Conservation (phyloP, 2,329 filamentous ascomycete genomes). For the Fusarium torreyae region DNA sequence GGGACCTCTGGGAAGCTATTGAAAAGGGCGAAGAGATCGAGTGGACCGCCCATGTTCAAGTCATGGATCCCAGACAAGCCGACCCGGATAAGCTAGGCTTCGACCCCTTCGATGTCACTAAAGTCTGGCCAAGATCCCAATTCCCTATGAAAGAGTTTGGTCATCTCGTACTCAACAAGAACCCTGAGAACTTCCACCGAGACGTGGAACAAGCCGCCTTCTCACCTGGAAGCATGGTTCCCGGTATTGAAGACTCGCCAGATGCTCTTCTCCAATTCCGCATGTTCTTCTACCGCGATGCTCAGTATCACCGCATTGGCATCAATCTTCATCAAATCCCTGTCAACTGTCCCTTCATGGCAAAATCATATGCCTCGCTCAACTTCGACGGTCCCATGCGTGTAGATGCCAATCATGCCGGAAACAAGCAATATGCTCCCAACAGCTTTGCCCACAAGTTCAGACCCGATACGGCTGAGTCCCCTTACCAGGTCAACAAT, state of each 20-base stretch:
- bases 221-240: constrained; percentile 15
- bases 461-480: constrained; percentile 4
- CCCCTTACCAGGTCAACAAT: constrained; percentile 15
- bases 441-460: constrained; percentile 24
- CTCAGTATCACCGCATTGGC: constrained; percentile 15
- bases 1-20: constrained; percentile 18
- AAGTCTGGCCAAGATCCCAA: constrained; percentile 8
- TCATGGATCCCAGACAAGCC: constrained; percentile 20
- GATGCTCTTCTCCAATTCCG: constrained; percentile 21
- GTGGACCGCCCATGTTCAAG: constrained; percentile 11
- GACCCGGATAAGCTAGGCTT: constrained; percentile 14
- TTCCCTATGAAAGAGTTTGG: constrained; percentile 21
- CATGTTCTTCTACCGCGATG: constrained; percentile 24
- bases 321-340: constrained; percentile 14
- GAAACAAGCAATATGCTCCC: constrained; percentile 7
- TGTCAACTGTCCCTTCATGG: constrained; percentile 18
- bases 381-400: constrained; percentile 14
- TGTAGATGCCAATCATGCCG: constrained; percentile 9
- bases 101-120: constrained; percentile 15
- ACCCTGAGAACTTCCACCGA: constrained; percentile 18
- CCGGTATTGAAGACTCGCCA: constrained; percentile 17
- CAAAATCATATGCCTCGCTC: constrained; percentile 14
- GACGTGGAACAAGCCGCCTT: constrained; percentile 18
- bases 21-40: constrained; percentile 24
- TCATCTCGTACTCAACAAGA: constrained; percentile 21